phyloP scores from a whole-genome alignment of 2,329 filamentous ascomycete species.

The Talaromyces sp. region DNA sequence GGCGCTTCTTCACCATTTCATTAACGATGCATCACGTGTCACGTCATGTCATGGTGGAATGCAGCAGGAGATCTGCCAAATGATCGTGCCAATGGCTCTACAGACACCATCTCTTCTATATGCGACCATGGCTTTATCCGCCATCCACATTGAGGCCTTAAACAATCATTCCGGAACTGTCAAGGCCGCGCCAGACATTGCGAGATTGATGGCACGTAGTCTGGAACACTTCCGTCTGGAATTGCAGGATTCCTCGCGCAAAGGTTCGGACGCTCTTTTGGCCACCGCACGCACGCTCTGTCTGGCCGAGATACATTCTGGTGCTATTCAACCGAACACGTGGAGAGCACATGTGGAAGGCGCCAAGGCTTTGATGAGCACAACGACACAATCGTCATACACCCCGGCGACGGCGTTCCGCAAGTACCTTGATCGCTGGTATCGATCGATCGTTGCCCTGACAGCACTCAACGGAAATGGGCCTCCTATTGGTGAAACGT shows the following conservation, averaged over 20 bases:
- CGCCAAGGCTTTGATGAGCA: conserved; percentile 38
- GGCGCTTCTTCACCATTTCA: conserved; percentile 40
- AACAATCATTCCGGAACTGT: conserved; percentile 36
- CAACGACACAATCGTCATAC: conserved; percentile 23
- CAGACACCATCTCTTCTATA: conserved; percentile 43
- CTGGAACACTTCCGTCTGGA: conserved; percentile 42
- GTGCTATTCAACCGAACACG: conserved; percentile 38
- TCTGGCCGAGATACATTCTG: conserved; percentile 43
- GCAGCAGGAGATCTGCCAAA: conserved; percentile 41
- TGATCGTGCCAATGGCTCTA: conserved; percentile 45
- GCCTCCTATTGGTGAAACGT: conserved; percentile 31
- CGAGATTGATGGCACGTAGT: conserved; percentile 39
- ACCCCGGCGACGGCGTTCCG: conserved; percentile 33
- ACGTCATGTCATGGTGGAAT: conserved; percentile 41
- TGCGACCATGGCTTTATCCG: conserved; percentile 43
- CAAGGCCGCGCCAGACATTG: conserved; percentile 38
- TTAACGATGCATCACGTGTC: conserved; percentile 41
- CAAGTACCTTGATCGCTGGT: conserved; percentile 41
- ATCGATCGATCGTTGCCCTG: conserved; percentile 42
- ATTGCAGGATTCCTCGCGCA: conserved; percentile 32
- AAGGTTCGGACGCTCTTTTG: conserved; percentile 35
- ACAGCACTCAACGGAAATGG: conserved; percentile 41
- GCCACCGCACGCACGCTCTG: conserved; percentile 44
- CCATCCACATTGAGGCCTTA: conserved; percentile 40
- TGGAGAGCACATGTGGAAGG: conserved; percentile 46